phyloP scores from a whole-genome alignment of 2,329 filamentous ascomycete species.

The Emericellopsis cladophorae region DNA sequence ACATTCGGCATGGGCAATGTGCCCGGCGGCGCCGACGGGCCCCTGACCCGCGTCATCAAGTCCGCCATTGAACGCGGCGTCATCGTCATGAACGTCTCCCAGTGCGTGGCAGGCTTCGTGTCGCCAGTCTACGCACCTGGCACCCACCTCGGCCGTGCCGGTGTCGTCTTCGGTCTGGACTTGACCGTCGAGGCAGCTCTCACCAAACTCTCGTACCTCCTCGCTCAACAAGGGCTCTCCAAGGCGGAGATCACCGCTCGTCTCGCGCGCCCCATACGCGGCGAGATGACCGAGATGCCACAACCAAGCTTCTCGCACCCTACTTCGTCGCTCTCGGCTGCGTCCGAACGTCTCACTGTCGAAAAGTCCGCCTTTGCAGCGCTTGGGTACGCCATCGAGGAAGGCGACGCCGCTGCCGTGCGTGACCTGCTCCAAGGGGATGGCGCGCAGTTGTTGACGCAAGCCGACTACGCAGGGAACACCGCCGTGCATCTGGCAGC shows the following conservation, averaged over 20 bases:
- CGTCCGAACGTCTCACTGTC: slow-evolving; percentile 27
- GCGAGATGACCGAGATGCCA: slow-evolving; percentile 71
- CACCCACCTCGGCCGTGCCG: slow-evolving; percentile 66
- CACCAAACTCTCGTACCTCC: slow-evolving; percentile 79
- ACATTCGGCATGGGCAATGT: slow-evolving; percentile 92
- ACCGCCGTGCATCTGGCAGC: slow-evolving; percentile 51
- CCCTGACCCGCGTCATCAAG: slow-evolving; percentile 64
- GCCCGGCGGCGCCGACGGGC: slow-evolving; percentile 68
- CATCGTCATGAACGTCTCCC: slow-evolving; percentile 81
- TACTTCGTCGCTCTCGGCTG: slow-evolving; percentile 33
- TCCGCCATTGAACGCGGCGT: slow-evolving; percentile 69
- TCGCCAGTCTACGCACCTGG: slow-evolving; percentile 68
- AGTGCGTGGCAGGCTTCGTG: slow-evolving; percentile 70
- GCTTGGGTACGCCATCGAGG: slow-evolving; percentile 68
- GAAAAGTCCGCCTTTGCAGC: slow-evolving; percentile 58
- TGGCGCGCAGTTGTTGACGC: slow-evolving; percentile 54
- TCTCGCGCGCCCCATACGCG: slow-evolving; percentile 67
- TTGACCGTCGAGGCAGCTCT: slow-evolving; percentile 84
- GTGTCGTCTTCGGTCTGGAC: slow-evolving; percentile 81
- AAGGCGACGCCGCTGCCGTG: slow-evolving; percentile 54
- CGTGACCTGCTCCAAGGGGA: slow-evolving; percentile 55
- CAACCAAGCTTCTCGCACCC: slow-evolving; percentile 68
- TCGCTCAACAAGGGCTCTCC: slow-evolving; percentile 53
- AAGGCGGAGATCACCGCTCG: slow-evolving; percentile 51
- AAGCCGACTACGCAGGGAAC: slow-evolving; percentile 71